phyloP scores from a whole-genome alignment of 2,329 filamentous ascomycete genomes.

The Nothophoma quercina region DNA sequence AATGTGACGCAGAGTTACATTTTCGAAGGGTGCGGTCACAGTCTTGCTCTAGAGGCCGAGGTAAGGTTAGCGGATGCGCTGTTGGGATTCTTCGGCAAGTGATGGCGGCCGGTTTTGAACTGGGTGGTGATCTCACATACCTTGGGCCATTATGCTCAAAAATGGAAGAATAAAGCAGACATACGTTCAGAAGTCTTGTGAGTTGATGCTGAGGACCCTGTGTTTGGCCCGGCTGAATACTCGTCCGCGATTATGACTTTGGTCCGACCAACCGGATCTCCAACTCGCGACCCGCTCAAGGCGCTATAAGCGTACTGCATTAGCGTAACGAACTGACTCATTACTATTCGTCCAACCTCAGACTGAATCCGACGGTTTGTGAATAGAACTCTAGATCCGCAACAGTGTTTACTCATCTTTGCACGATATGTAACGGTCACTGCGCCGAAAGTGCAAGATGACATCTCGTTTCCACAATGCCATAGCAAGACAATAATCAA shows the following conservation, averaged over 20 bases:
- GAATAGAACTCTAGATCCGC: no score
- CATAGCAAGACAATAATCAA: no score
- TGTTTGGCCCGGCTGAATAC: no score
- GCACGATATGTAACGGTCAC: neutral
- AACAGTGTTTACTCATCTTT: neutral
- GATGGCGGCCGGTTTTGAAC: neutral
- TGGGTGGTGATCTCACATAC: no score
- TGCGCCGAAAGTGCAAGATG: neutral
- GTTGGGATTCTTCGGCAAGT: conserved; percentile 8
- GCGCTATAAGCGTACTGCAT: neutral
- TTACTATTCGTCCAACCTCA: neutral
- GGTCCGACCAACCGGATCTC: neutral
- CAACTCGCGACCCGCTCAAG: neutral
- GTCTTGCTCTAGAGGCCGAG: conserved; percentile 36
- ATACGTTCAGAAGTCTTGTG: no score
- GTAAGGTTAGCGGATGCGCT: conserved; percentile 16
- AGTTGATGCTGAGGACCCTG: no score
- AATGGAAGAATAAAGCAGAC: no score
- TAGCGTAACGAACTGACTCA: neutral
- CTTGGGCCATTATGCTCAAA: no score
- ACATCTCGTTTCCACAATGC: no score
- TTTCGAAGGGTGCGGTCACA: conserved; percentile 47
- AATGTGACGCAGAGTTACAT: conserved; percentile 40
- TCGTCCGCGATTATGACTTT: no score
- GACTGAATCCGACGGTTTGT: no score